Conservation (phyloP, 2,329 filamentous ascomycete genomes). For the Aureobasidium pullulans region DNA sequence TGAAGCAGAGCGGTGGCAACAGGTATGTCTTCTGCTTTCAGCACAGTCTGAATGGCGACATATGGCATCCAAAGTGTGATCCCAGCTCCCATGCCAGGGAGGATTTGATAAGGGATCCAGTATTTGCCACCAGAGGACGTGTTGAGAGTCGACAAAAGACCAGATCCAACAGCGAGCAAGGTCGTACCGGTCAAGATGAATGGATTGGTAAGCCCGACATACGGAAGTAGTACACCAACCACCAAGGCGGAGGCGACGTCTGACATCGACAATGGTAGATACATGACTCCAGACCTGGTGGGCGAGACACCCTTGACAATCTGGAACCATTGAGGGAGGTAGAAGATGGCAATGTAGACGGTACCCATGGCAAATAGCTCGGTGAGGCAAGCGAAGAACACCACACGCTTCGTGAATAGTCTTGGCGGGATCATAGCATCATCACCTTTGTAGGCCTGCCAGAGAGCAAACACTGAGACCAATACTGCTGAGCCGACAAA, state of each 20-base stretch:
- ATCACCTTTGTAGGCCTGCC: background rate
- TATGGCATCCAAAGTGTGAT: constrained; percentile 43
- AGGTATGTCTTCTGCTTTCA: constrained; percentile 36
- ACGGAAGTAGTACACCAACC: constrained; percentile 34
- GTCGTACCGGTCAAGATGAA: constrained; percentile 37
- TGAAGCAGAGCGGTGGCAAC: constrained; percentile 23
- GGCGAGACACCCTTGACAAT: constrained; percentile 41
- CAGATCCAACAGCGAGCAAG: constrained; percentile 40
- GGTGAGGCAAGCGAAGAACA: constrained; percentile 3
- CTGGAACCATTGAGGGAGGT: constrained; percentile 38
- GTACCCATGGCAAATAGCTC: background rate
- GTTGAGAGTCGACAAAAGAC: constrained; percentile 38
- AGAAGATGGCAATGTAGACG: constrained; percentile 33
- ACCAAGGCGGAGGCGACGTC: constrained; percentile 39
- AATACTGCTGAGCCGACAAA: constrained; percentile 37
- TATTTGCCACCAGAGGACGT: constrained; percentile 31
- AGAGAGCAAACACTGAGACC: background rate
- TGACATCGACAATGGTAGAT: constrained; percentile 32
- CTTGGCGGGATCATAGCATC: constrained; percentile 7
- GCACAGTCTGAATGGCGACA: constrained; percentile 39
- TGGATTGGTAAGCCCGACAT: constrained; percentile 42
- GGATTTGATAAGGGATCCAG: constrained; percentile 33
- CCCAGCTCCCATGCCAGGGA: constrained; percentile 36
- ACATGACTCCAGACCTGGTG: constrained; percentile 37
- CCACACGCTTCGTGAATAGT: background rate